Evolutionary conservation across 129 eudicot species (phyloP), one percentile per base, ranked within the genome.

Genomic region (Oenanthe sinensis): DNA sequence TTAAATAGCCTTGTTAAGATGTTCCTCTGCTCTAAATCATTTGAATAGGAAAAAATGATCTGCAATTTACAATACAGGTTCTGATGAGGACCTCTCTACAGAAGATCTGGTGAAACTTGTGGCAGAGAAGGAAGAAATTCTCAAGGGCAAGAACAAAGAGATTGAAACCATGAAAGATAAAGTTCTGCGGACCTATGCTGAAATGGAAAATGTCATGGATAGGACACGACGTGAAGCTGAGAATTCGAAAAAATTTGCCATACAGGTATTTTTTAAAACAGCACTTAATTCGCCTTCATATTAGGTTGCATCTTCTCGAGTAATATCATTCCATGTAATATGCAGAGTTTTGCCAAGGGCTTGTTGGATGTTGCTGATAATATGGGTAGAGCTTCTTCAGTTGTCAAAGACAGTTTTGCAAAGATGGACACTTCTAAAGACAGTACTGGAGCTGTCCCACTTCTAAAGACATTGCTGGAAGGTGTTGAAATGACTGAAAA

Each of bases 401-500:
- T 89, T 74, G 96, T 91, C 8, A 91, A 89, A 81, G 96, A 90
- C 72, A 91, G 93, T 82, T 91, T 86, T 67, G 77, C 89, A 2
- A 94, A 94, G 85, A 74, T 94, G 40, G 98, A 94, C 87, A 85
- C 87, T 39, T 87, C 98, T 80, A 17, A 72, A 45, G 97, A 94
- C 82, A 80, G 84, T 58, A 78, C 88, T 58, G 97, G 98, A 77
- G 96, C 96, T 83, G 91, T 87, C 54, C 92, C 92, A 77, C 92
- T 90, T 80, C 82, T 94, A 49, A 91, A 91, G 85, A 88, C 93
- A 68, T 88, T 94, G 70, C 85, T 94, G 12, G 92, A 94, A 83
- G 98, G 98, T 50, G 98, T 94, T 80, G 98, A 86, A 67, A 94
- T 94, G 98, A 94, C 98, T 45, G 93, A 94, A 54, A 94, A 94